Conservation (phyloP, 768 basidiomycete species). For the Heimioporus sp. region DNA sequence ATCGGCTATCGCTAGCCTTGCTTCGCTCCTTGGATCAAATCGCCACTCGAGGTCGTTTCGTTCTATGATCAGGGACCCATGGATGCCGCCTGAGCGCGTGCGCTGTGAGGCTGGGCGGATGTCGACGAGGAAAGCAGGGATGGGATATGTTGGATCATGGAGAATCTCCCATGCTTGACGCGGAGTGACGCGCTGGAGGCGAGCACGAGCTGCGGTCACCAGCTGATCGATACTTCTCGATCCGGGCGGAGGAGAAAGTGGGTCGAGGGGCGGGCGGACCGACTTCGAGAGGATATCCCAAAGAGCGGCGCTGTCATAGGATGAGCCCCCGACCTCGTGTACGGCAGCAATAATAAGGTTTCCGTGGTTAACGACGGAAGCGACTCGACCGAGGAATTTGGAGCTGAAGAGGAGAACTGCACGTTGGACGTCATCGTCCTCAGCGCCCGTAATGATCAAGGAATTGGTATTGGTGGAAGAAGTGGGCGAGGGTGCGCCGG, state of each 20-base stretch:
- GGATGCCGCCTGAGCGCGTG: constrained; percentile 53
- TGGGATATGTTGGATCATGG: constrained; percentile 46
- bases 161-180: constrained; percentile 60
- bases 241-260: constrained; percentile 60
- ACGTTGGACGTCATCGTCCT: constrained; percentile 56
- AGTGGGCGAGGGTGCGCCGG: constrained; percentile 34
- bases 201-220: constrained; percentile 56
- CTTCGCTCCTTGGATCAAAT: constrained; percentile 66
- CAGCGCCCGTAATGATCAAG: constrained; percentile 59
- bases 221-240: constrained; percentile 58
- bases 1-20: constrained; percentile 64
- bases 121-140: constrained; percentile 74
- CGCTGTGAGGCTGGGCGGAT: constrained; percentile 69
- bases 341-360: constrained; percentile 44
- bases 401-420: constrained; percentile 62
- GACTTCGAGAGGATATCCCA: constrained; percentile 72
- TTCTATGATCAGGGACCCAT: constrained; percentile 70
- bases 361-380: constrained; percentile 35
- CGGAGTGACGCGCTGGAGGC: constrained; percentile 62
- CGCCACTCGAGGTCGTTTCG: constrained; percentile 79
- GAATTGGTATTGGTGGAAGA: constrained; percentile 34
- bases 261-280: constrained; percentile 56
- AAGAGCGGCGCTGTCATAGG: constrained; percentile 64
- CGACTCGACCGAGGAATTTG: constrained; percentile 68
- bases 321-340: constrained; percentile 49